phyloP scores from a whole-genome alignment of 352 stramenopile species.

The Pythium brassicae region DNA sequence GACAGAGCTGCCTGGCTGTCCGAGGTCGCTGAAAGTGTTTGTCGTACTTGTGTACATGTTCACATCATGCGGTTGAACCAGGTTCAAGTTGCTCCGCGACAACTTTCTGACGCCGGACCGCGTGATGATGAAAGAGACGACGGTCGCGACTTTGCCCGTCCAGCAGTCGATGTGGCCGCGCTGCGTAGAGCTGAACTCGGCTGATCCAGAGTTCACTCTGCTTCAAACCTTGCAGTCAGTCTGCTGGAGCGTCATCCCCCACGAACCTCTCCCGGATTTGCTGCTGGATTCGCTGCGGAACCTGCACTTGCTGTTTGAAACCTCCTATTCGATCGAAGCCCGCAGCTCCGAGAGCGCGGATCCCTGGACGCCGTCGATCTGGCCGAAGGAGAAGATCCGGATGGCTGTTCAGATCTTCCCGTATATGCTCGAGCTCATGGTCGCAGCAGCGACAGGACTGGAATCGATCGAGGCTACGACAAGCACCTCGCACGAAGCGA shows the following conservation, averaged over 20 bases:
- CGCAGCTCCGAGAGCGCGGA: neutral
- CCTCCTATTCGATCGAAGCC: constrained; percentile 1
- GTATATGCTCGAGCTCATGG: constrained; percentile 31
- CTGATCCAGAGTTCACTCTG: constrained; percentile 37
- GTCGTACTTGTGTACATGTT: neutral
- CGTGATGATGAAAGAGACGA: constrained; percentile 46
- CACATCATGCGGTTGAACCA: constrained; percentile 3
- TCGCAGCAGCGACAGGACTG: constrained; percentile 21
- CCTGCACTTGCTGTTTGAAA: constrained; percentile 29
- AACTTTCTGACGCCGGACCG: constrained; percentile 52
- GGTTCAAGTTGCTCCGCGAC: constrained; percentile 47
- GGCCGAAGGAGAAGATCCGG: constrained; percentile 30
- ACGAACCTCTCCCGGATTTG: constrained; percentile 34
- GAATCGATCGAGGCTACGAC: constrained; percentile 15
- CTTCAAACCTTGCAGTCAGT: constrained; percentile 21
- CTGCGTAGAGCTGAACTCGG: constrained; percentile 34
- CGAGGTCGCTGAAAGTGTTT: neutral
- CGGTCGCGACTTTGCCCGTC: constrained; percentile 9
- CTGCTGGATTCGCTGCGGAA: constrained; percentile 31
- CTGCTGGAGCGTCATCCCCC: constrained; percentile 29
- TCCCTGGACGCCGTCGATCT: constrained; percentile 7
- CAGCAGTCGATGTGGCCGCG: constrained; percentile 23
- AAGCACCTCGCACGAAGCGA: neutral
- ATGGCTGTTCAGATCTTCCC: constrained; percentile 30
- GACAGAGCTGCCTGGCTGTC: too few relatives aligned